Evolutionary conservation across 306 rosid species (phyloP).

Genomic region (Elaeagnus macrophylla): DNA sequence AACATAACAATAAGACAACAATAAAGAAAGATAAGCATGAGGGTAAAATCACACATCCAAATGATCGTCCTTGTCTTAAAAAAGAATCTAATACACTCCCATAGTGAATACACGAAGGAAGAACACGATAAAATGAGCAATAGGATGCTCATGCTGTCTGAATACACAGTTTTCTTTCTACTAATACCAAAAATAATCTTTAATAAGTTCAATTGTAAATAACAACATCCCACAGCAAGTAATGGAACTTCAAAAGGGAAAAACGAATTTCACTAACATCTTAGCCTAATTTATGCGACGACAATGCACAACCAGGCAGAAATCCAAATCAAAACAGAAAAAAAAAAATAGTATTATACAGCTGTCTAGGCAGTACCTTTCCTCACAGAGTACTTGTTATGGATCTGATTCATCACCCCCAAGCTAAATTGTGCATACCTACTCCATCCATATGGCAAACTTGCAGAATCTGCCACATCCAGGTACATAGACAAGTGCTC

Average conservation of each 20-base stretch:
- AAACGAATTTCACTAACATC: neutral
- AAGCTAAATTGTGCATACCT: conserved; percentile 86
- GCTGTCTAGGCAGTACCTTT: conserved; percentile 43
- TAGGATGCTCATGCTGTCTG: no score
- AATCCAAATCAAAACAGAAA: neutral
- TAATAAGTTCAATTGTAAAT: neutral
- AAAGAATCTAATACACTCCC: no score
- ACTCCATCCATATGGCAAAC: conserved; percentile 87
- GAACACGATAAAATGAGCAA: no score
- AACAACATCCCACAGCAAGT: neutral
- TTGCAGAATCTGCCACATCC: conserved; percentile 73
- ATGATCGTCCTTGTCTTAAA: no score
- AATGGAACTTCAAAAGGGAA: neutral
- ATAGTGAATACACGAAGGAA: no score
- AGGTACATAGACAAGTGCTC: conserved; percentile 81
- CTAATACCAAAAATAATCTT: no score
- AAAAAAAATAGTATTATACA: neutral
- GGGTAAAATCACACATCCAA: no score
- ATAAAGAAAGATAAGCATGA: no score
- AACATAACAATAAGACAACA: no score
- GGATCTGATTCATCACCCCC: conserved; percentile 60
- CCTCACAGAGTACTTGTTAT: conserved; percentile 57
- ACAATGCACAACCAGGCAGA: neutral
- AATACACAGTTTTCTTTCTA: no score
- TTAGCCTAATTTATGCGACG: neutral